Conservation (phyloP, 345 rosid species). For the Rhodamnia argentea region DNA sequence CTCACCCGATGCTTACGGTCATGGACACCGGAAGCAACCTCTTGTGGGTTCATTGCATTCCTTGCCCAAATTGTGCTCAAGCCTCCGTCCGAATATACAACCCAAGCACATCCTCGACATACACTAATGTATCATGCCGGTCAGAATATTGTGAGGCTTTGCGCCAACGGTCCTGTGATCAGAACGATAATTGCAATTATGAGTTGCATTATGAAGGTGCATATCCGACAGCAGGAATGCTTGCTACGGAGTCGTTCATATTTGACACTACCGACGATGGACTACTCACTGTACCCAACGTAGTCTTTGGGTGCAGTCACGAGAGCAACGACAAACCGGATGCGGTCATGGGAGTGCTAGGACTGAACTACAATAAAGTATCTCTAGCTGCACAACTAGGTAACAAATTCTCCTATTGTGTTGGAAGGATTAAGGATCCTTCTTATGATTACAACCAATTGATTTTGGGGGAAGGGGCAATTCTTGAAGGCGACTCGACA, state of each 20-base stretch:
- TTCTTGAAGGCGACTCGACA: neutral
- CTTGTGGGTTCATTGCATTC: neutral
- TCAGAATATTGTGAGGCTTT: neutral
- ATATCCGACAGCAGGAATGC: neutral
- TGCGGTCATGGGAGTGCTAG: neutral
- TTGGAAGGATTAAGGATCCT: neutral
- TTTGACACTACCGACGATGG: neutral
- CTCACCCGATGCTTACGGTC: neutral
- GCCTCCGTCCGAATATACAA: neutral
- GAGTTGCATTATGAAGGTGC: neutral
- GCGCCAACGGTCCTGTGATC: neutral
- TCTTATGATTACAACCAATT: neutral
- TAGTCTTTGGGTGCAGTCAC: neutral
- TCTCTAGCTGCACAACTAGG: neutral
- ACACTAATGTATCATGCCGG: neutral
- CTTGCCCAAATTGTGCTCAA: neutral
- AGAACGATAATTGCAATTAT: neutral
- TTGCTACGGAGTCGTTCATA: neutral
- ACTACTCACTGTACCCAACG: neutral
- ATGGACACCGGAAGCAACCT: neutral
- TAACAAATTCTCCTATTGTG: neutral
- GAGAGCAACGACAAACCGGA: neutral
- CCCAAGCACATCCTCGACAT: neutral
- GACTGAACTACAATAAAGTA: neutral
- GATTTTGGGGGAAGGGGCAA: neutral